Conservation (phyloP, 2,329 filamentous ascomycete genomes). For the Fusarium longipes region DNA sequence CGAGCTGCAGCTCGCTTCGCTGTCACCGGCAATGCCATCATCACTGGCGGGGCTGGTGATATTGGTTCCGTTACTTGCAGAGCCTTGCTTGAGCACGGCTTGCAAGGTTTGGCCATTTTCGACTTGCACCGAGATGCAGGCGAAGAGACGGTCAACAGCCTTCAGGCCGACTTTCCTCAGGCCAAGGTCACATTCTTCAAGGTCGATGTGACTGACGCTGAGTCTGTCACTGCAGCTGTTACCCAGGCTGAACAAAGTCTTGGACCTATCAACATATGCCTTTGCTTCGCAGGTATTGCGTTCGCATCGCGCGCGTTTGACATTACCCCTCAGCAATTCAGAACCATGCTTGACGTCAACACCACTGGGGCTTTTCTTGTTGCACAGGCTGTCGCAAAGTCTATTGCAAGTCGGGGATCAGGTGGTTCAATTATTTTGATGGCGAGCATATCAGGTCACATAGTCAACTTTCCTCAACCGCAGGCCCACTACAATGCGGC, state of each 20-base stretch:
- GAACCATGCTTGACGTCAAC: slow-evolving; percentile 76
- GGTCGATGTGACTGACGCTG: slow-evolving; percentile 13
- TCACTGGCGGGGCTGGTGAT: slow-evolving; percentile 18
- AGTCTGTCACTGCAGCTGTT: neutral
- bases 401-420: slow-evolving; percentile 51
- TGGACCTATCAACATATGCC: slow-evolving; percentile 7
- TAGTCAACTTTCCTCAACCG: slow-evolving; percentile 78
- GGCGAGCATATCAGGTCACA: slow-evolving; percentile 74
- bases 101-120: slow-evolving; percentile 8
- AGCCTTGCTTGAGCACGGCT: slow-evolving; percentile 19
- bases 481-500: slow-evolving; percentile 76
- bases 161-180: slow-evolving; percentile 3
- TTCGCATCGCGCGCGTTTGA: slow-evolving; percentile 66
- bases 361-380: slow-evolving; percentile 76
- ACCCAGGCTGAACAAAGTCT: neutral
- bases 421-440: slow-evolving; percentile 74
- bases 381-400: slow-evolving; percentile 69
- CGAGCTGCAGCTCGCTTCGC: neutral
- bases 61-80: slow-evolving; percentile 10
- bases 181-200: slow-evolving; percentile 3
- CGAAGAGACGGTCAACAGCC: neutral
- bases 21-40: slow-evolving; percentile 1
- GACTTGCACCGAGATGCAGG: slow-evolving; percentile 13
- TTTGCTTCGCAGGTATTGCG: slow-evolving; percentile 26
- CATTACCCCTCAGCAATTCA: slow-evolving; percentile 68